Evolutionary conservation across 2,329 filamentous ascomycete species (phyloP).

Genomic region (Hymenotorrendiella dingleyae): DNA sequence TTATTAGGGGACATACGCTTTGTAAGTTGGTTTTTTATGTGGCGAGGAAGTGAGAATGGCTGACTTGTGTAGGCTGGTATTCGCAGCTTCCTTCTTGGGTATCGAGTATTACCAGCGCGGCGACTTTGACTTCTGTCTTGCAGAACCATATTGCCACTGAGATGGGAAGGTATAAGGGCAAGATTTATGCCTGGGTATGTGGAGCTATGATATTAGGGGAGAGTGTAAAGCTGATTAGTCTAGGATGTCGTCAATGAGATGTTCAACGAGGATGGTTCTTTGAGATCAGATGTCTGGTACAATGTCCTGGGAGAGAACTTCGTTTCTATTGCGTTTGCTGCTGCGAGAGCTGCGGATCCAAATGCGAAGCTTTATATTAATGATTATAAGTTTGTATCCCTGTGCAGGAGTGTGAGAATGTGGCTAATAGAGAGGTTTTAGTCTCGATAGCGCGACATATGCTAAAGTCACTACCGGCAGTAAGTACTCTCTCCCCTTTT

Average conservation of each 20-base stretch:
- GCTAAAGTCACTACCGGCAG: constrained; percentile 52
- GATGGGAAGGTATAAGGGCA: constrained; percentile 54
- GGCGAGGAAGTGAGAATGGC: constrained; percentile 57
- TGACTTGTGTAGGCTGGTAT: constrained; percentile 51
- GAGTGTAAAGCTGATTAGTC: constrained; percentile 51
- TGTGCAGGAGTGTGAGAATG: background rate
- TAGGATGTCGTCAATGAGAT: constrained; percentile 64
- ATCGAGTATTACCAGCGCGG: constrained; percentile 44
- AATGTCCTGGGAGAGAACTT: constrained; percentile 65
- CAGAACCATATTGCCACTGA: constrained; percentile 53
- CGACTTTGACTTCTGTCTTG: constrained; percentile 47
- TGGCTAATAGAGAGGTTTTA: constrained; percentile 33
- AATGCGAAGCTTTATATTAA: constrained; percentile 69
- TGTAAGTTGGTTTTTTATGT: too few species aligned
- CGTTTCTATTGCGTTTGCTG: constrained; percentile 62
- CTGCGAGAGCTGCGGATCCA: constrained; percentile 62
- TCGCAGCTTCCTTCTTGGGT: constrained; percentile 56
- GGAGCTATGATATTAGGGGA: too few species aligned
- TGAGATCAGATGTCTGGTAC: constrained; percentile 59
- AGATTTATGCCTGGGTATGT: constrained; percentile 47
- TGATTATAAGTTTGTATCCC: constrained; percentile 56
- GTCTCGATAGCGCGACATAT: constrained; percentile 44
- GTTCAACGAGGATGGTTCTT: constrained; percentile 40
- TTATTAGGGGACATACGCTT: constrained; percentile 61
- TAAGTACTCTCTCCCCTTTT: background rate